Evolutionary conservation across 2,329 filamentous ascomycete genomes (phyloP).

Genomic region (Cladosporium phlei): DNA sequence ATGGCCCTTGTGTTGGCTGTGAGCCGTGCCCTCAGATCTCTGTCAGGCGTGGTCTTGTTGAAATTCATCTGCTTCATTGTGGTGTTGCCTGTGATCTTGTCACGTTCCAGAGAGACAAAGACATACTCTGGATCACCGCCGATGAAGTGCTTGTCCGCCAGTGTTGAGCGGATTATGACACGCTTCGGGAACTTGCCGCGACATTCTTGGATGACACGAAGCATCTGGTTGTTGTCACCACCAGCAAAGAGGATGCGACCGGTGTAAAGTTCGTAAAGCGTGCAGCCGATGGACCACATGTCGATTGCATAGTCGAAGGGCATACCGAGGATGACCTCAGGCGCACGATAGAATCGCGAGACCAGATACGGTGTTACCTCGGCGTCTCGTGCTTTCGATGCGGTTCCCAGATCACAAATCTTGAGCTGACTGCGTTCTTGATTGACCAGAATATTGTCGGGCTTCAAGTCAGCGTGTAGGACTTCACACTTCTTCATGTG

Average conservation of each 20-base stretch:
- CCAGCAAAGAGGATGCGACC: slow-evolving; percentile 96
- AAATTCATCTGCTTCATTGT: slow-evolving; percentile 63
- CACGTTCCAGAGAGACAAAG: slow-evolving; percentile 78
- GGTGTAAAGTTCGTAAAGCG: slow-evolving; percentile 92
- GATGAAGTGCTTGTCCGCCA: slow-evolving; percentile 76
- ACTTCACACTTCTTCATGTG: slow-evolving; percentile 90
- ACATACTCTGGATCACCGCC: slow-evolving; percentile 58
- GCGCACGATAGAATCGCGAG: slow-evolving; percentile 93
- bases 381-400: slow-evolving; percentile 82
- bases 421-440: slow-evolving; percentile 81
- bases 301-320: slow-evolving; percentile 91
- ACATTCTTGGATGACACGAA: slow-evolving; percentile 92
- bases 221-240: slow-evolving; percentile 96
- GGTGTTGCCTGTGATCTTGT: slow-evolving; percentile 82
- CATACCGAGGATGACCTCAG: slow-evolving; percentile 96
- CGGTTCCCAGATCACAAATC: slow-evolving; percentile 95
- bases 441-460: slow-evolving; percentile 92
- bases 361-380: slow-evolving; percentile 93
- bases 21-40: slow-evolving; percentile 77
- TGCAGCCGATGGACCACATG: slow-evolving; percentile 97
- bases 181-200: slow-evolving; percentile 88
- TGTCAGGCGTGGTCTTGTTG: slow-evolving; percentile 57
- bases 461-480: slow-evolving; percentile 92
- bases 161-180: slow-evolving; percentile 74
- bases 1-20: slow-evolving; percentile 63